Conservation (phyloP, 129 eudicot species). For the Deinandra increscens region DNA sequence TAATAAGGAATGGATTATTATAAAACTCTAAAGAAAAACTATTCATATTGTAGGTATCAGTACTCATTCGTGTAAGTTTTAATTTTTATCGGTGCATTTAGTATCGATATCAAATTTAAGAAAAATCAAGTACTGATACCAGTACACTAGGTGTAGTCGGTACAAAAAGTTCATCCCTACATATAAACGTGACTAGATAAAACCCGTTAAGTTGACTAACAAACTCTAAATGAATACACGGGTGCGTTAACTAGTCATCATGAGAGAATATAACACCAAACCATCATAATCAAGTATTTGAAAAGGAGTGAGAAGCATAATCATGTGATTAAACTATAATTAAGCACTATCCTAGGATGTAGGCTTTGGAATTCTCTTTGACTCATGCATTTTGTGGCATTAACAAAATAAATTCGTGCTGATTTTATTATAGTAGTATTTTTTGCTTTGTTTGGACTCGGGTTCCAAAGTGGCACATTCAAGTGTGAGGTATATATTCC, state of each 20-base stretch:
- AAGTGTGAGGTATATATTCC: constrained; percentile 21
- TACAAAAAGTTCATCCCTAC: no score
- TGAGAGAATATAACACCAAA: constrained; percentile 22
- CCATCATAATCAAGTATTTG: constrained; percentile 24
- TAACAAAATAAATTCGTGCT: constrained; percentile 18
- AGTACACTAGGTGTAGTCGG: no score
- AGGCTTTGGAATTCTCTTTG: constrained; percentile 45
- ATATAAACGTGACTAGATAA: no score
- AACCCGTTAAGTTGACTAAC: constrained; percentile 7
- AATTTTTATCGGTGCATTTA: no score
- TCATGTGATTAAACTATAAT: constrained; percentile 24
- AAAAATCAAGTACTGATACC: no score
- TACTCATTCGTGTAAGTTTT: no score
- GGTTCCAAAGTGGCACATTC: constrained; percentile 1
- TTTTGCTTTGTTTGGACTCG: constrained; percentile 26
- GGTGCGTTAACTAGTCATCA: constrained; percentile 7
- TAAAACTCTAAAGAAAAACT: no score
- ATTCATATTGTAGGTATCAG: no score
- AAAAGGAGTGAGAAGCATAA: constrained; percentile 30
- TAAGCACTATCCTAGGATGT: constrained; percentile 37
- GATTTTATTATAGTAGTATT: neutral
- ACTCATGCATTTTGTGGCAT: constrained; percentile 33
- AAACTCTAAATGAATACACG: neutral
- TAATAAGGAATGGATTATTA: no score
- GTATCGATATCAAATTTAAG: no score